Percentiles rank a stretch among this genome's conserved stretches.
These are phyloP conservation scores for Diutina neorugosa DNA, from an alignment of 1,139 yeast genomes.

Conservation along the genomic window DNA sequence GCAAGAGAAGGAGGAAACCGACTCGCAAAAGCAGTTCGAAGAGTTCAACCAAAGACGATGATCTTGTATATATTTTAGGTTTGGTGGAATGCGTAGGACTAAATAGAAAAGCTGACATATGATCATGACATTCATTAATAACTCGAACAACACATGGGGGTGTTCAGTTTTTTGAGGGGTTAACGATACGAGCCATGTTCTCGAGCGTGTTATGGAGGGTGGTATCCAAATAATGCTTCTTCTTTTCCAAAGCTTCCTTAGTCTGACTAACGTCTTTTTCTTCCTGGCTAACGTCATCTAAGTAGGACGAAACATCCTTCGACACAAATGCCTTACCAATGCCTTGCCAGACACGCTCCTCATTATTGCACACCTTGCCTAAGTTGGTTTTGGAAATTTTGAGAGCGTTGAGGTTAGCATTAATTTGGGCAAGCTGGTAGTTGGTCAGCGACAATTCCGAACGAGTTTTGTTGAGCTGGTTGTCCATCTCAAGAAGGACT, in stretches of 20 bases:
- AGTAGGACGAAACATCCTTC: constrained; percentile 32
- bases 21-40: not conserved
- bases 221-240: constrained; percentile 60
- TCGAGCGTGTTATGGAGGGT: constrained; percentile 66
- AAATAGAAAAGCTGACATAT: not conserved
- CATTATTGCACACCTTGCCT: constrained; percentile 22
- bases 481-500: constrained; percentile 49
- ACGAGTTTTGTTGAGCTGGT: constrained; percentile 44
- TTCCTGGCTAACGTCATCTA: constrained; percentile 37
- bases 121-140: not conserved
- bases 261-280: constrained; percentile 45
- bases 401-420: constrained; percentile 47
- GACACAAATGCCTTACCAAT: constrained; percentile 65
- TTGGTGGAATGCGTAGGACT: not conserved
- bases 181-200: constrained; percentile 42
- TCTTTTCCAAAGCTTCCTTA: constrained; percentile 49
- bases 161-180: not conserved
- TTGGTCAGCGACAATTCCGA: constrained; percentile 56
- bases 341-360: constrained; percentile 66
- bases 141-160: not conserved
- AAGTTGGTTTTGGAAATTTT: constrained; percentile 46
- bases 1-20: not conserved
- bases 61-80: not conserved
- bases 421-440: constrained; percentile 43
- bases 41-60: not conserved